These are phyloP conservation scores for Crithidia fasciculata DNA, from an alignment of 208 protist species.

Conservation along the genomic window DNA sequence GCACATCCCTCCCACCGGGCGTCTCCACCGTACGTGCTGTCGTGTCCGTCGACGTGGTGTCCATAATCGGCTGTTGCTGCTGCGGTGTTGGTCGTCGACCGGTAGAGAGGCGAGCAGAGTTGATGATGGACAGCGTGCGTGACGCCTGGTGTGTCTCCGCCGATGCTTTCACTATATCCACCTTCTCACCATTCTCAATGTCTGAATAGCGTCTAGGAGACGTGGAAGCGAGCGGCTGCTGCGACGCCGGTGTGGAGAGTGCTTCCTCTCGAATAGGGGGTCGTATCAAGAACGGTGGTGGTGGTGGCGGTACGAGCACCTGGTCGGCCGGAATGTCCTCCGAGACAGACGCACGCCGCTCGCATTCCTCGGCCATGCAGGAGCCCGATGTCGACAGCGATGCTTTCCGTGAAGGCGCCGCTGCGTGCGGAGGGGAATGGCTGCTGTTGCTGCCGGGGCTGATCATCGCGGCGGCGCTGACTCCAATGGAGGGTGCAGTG, in stretches of 20 bases:
- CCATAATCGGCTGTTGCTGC: no score
- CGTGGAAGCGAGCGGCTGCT: no score
- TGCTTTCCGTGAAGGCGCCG: not conserved
- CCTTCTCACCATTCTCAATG: no score
- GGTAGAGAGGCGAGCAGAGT: no score
- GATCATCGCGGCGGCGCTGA: not conserved
- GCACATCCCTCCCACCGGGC: not conserved
- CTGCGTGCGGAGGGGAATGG: not conserved
- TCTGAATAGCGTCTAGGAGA: no score
- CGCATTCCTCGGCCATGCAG: slow-evolving; percentile 6
- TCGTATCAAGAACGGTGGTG: not conserved
- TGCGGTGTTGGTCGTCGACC: no score
- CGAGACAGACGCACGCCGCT: not conserved
- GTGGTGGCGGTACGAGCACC: not conserved
- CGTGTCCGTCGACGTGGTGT: no score
- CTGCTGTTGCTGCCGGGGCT: not conserved
- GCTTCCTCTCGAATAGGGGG: not conserved
- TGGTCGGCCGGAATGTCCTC: slow-evolving; percentile 8
- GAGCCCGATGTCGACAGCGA: not conserved
- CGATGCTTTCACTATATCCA: no score
- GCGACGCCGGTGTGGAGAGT: not conserved
- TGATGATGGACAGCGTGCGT: no score
- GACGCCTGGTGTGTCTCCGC: no score
- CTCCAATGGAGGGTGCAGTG: not conserved
- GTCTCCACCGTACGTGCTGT: not conserved